Evolutionary conservation across 306 rosid species (phyloP), one percentile per base, ranked within the genome.

Genomic region (Heteromeles arbutifolia): DNA sequence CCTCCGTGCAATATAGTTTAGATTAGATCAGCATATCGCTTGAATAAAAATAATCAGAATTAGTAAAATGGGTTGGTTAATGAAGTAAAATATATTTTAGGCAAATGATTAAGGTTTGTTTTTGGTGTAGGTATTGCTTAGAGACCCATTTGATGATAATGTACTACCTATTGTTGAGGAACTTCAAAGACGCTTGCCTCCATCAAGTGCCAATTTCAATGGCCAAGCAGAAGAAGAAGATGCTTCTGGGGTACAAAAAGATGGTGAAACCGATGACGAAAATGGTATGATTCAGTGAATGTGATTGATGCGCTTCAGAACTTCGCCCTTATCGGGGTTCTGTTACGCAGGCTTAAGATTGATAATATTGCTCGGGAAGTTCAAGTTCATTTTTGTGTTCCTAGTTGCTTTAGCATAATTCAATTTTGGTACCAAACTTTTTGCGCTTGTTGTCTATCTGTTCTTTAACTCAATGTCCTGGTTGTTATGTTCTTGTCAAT

Each of bases 101-200:
- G 57, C n/a, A 4, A 53, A 29, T 22, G n/a, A 31, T 65, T 8
- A 10, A 54, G n/a, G 17, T 70, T 73, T 73, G 69, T 44, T 45
- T 3, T 67, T 21, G 39, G 74, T 72, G 72, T 69, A 88, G 96
- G 92, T 92, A 5, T 78, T 92, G 82, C 82, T 92, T 39, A 90
- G 97, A 84, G 96, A 92, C 74, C 97, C 97, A 18, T 52, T 80
- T 73, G 89, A 90, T 76, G 87, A 92, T 65, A 83, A 84, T 7
- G 90, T 92, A 59, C 67, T 86, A 41, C 93, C 97, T 8, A 76
- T 90, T 48, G 85, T 90, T 43, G 90, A 90, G 79, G 96, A 90
- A 57, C 89, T 92, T 45, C 88, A 83, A 32, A 81, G 96, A 45
- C 79, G 91, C 80, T 79, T 92, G 64, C 88, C 89, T 3, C 73